Evolutionary conservation across 371 early-diverging fungal species (phyloP), one percentile per base, ranked within the genome.

Genomic region (Fennellomyces sp.): DNA sequence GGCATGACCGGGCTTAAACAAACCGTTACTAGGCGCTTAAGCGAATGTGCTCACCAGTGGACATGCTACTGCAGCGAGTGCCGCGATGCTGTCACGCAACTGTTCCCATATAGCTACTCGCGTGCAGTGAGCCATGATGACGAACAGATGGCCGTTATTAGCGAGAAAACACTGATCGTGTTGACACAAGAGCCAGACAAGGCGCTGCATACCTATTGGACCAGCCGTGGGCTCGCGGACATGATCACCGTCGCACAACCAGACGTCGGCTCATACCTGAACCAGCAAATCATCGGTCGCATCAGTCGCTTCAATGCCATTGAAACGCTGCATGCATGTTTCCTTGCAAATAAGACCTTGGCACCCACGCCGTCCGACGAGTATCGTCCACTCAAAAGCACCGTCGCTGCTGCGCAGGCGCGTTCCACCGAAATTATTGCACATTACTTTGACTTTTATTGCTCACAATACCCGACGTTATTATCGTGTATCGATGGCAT

Each of bases 401-500:
- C 69, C 0, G 25, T 76, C 2, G 56, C 63, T 12, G 60, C 66
- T 3, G 64, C 68, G 11, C 69, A 67, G 11, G 59, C 66, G 5
- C 56, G 64, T 28, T 63, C 73, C 0, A 73, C 72, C 6, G 57
- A 53, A 8, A 68, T 54, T 13, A 62, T 77, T 23, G 72, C 75
- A 7, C 56, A 52, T 13, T 60, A 73, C 35, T 77, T 77, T 41
- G 54, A 67, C 13, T 73, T 69, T 35, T 73, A 67, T 41, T 73
- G 72, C 35, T 62, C 68, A 5, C 63, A 73, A 47, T 78, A 75
- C 29, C 75, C 78, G 1, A 70, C 73, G 2, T 33, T 78, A 8
- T 39, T 75, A 25, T 75, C 75, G 3, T 78, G 75, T 29, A 70
- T 78, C 21, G 78, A 78, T 56, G 78, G 75, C 1, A 69, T 78